Conservation (phyloP, 768 basidiomycete genomes). For the Auricularia auricula-judae region DNA sequence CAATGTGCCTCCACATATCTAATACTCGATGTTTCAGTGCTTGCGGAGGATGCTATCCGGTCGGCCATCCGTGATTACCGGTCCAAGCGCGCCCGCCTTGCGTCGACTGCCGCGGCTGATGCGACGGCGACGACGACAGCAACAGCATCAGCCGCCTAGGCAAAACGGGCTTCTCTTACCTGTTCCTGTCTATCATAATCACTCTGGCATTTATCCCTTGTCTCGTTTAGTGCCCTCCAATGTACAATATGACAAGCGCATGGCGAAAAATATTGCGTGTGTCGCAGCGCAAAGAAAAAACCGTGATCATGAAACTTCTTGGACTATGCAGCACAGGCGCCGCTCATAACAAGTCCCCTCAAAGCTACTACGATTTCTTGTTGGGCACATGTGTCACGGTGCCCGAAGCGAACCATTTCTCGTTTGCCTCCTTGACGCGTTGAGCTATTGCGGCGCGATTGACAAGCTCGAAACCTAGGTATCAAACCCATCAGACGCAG, state of each 20-base stretch:
- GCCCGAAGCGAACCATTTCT: conserved; percentile 87
- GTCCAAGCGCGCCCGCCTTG: conserved; percentile 55
- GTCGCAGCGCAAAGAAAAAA: not conserved
- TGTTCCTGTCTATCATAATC: no score
- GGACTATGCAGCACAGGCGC: no score
- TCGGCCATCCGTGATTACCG: conserved; percentile 96
- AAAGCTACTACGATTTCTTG: not conserved
- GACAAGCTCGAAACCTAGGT: conserved; percentile 80
- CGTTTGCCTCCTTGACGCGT: conserved; percentile 90
- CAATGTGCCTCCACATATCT: conserved; percentile 2
- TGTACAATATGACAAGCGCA: not conserved
- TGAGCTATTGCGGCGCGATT: conserved; percentile 81
- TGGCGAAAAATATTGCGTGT: not conserved
- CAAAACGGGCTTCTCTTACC: no score
- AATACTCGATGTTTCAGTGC: conserved; percentile 41
- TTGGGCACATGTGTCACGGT: conserved; percentile 36
- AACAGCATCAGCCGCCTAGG: not conserved
- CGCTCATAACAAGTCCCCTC: no score
- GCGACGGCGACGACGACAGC: conserved; percentile 25
- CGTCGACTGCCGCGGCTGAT: conserved; percentile 44
- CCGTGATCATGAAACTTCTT: no score
- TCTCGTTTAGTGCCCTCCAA: not conserved
- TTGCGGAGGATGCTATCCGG: conserved; percentile 97
- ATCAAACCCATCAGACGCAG: conserved; percentile 7
- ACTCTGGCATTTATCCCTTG: not conserved